Conservation (phyloP, 192 early-diverging fungal genomes). For the Lobosporangium transversale region DNA sequence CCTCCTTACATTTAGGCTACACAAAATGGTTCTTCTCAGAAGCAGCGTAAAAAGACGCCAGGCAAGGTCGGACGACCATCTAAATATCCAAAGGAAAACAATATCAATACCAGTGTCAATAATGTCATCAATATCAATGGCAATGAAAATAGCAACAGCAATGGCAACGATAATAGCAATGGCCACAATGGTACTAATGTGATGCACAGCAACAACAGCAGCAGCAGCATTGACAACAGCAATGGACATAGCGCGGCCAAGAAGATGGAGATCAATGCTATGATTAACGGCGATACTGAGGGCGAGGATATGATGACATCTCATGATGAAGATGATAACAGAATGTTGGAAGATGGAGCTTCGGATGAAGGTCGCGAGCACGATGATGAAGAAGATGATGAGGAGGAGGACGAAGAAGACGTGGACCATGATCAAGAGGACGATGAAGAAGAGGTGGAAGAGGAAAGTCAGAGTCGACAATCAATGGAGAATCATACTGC, state of each 20-base stretch:
- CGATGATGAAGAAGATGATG: constrained; percentile 4
- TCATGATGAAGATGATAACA: constrained; percentile 9
- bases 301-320: neutral
- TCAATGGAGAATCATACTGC: too few relatives aligned
- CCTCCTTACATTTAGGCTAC: constrained; percentile 4
- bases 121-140: constrained; percentile 3
- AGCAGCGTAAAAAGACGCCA: constrained; percentile 10
- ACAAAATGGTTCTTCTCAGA: neutral
- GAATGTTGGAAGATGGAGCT: neutral
- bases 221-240: constrained; percentile 13
- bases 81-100: constrained; percentile 6
- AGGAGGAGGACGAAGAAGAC: constrained; percentile 5
- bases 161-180: neutral
- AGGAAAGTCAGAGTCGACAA: neutral
- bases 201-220: neutral
- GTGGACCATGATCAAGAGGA: constrained; percentile 6
- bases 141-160: constrained; percentile 9
- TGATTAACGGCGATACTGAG: constrained; percentile 23
- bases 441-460: constrained; percentile 8
- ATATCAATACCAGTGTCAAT: neutral
- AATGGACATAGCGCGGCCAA: neutral
- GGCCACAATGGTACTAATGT: neutral
- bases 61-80: constrained; percentile 24
- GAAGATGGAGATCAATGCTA: constrained; percentile 27
- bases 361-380: constrained; percentile 4